phyloP scores from a whole-genome alignment of 495 filamentous ascomycete genomes.

The Tetracladium marchalianum region DNA sequence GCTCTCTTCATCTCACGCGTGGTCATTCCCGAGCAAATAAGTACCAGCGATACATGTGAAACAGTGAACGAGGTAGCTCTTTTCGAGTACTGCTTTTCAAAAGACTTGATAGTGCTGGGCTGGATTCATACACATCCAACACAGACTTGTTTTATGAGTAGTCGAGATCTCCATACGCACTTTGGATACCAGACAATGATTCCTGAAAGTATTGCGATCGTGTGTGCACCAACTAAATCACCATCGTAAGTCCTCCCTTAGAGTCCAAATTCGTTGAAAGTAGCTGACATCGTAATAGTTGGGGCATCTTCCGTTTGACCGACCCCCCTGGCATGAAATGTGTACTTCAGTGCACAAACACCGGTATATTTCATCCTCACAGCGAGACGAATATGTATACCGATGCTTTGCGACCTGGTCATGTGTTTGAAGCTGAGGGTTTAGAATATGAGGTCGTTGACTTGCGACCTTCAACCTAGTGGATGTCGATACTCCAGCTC shows the following conservation, averaged over 20 bases:
- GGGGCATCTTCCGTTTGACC: conserved; percentile 86
- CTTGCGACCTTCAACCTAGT: conserved; percentile 41
- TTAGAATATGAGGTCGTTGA: conserved; percentile 74
- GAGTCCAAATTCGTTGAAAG: not conserved
- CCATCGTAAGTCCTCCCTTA: conserved; percentile 50
- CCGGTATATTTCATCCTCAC: conserved; percentile 78
- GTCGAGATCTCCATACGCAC: conserved; percentile 86
- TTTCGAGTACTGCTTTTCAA: conserved; percentile 76
- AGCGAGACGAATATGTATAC: conserved; percentile 66
- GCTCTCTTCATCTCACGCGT: conserved; percentile 83
- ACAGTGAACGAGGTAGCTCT: conserved; percentile 74
- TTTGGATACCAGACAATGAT: conserved; percentile 89
- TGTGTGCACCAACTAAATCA: conserved; percentile 76
- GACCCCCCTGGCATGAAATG: conserved; percentile 81
- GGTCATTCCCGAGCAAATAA: conserved; percentile 82
- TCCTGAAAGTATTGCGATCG: conserved; percentile 90
- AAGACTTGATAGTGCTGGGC: conserved; percentile 81
- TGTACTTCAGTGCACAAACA: conserved; percentile 64
- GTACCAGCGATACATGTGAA: conserved; percentile 88
- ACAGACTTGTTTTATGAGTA: conserved; percentile 97
- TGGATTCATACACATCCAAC: conserved; percentile 98
- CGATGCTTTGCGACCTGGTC: conserved; percentile 69
- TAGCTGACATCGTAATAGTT: conserved; percentile 36
- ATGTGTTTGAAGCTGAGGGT: conserved; percentile 71
- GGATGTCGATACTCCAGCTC: not conserved